Evolutionary conservation across 2,329 filamentous ascomycete species (phyloP), one percentile per base, ranked within the genome.

Genomic region (Daldinia eschscholtzii): DNA sequence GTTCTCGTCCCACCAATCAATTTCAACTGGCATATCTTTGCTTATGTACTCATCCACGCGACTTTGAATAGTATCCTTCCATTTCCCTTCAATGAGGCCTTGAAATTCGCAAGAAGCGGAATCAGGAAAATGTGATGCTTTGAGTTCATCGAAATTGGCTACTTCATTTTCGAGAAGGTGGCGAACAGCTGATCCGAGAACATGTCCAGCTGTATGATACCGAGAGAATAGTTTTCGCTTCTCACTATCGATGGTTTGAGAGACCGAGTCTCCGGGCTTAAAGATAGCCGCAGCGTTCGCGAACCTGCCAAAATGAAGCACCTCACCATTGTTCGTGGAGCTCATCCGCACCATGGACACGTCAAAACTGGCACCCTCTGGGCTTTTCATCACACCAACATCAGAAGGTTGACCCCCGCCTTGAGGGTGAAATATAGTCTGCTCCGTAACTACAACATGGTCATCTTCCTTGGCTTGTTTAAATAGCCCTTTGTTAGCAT

Each of bases 371-470:
- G 74, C 65, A 6, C 73, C 73, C 15, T 72, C 61, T 0, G 74
- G 58, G 56, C 73, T 70, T 0, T 79, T 80, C 69, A 93, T 91
- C 44, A 76, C 80, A 20, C 91, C 91, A 10, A 84, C 82, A 69
- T 93, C 91, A 0, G 87, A 90, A 0, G 91, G 91, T 74, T 93
- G 91, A 6, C 91, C 91, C 67, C 91, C 91, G 20, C 91, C 91
- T 78, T 93, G 91, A 0, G 90, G 88, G 69, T 93, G 89, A 79
- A 93, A 93, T 68, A 93, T 89, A n/a, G 91, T 93, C 53, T 86
- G 80, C 1, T 86, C 81, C 0, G 89, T 91, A 5, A 88, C 83
- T 20, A 92, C 78, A n/a, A 89, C 85, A 73, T 85, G 83, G 71
- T 88, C 83, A 1, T 83, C 77, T 4, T 85, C 82, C 7, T 76